Base-by-base conservation (phyloP, 1,284 basidiomycete genomes). In the Apiotrichum mycotoxinovorans region DNA sequence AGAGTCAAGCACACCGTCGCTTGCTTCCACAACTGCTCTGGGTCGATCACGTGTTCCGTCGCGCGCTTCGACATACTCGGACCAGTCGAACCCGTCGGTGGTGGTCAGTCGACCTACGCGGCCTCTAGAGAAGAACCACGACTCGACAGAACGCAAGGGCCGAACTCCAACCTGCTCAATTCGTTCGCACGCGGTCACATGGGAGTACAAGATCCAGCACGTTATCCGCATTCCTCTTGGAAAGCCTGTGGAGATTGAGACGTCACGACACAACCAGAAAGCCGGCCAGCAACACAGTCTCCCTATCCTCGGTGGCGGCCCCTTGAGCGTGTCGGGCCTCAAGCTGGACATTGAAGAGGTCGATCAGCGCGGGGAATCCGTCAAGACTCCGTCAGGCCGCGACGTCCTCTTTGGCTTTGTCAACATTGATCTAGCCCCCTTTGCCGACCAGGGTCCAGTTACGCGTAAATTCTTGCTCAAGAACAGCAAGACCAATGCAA, bases 351-450 rank as follows among this genome's bases (percentile, higher is more conserved):
- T 76, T 33, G 52, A 68, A 15, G 42, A 58, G 44, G 26, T 38
- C 33, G 46, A 48, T 20, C 33, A 48, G 20, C 46, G 33, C 22
- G 46, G 46, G 12, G 46, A 48, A 33, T 20, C 27, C 14, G 8
- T n/a, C 11, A 48, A 48, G 46, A 35, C 33, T 4, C 4, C 33
- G 10, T 14, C 40, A 8, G 50, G 46, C 18, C 43, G 41, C 15
- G 43, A 48, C n/a, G 33, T 48, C 14, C 38, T 66, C 1, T 75
- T 73, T 58, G 76, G 76, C 2, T 64, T 62, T 4, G 67, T 78
- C n/a, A 66, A 76, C 56, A 57, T 76, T 27, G 76, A 78, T 63
- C 56, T 78, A 27, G 76, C 76, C n/a, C 66, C 72, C 11, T 78
- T 74, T 64, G 76, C 73, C 4, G 74, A 72, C 22, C 66, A 63